Evolutionary conservation across 2,329 filamentous ascomycete species (phyloP).

Genomic region (Malbranchea zuffiana): DNA sequence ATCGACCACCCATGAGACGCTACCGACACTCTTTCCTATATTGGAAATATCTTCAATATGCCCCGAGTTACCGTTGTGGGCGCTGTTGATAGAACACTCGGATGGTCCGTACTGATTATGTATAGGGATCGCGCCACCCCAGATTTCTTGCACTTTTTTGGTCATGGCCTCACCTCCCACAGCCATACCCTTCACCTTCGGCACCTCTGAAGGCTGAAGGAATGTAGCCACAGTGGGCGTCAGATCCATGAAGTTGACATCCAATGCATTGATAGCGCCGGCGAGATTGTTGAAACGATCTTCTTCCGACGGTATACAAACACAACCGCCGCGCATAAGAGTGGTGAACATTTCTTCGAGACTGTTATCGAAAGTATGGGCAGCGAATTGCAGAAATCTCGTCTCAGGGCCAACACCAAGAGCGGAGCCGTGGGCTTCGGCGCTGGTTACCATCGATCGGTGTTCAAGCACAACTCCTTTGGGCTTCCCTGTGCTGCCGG

Average conservation of each 20-base stretch:
- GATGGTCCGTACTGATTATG: conserved; percentile 17
- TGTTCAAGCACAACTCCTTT: conserved; percentile 78
- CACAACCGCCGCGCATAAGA: conserved; percentile 29
- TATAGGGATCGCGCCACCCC: conserved; percentile 12
- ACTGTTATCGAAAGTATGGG: conserved; percentile 37
- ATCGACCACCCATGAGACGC: conserved; percentile 31
- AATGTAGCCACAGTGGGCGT: conserved; percentile 45
- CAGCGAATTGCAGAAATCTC: conserved; percentile 32
- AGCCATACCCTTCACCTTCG: conserved; percentile 26
- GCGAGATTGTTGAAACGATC: conserved; percentile 37
- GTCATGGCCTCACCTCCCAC: conserved; percentile 29
- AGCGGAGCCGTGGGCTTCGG: conserved; percentile 34
- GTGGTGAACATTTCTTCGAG: conserved; percentile 28
- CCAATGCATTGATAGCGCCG: conserved; percentile 37
- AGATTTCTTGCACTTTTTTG: conserved; percentile 17
- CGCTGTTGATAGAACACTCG: conserved; percentile 15
- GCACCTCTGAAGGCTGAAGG: conserved; percentile 29
- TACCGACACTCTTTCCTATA: conserved; percentile 14
- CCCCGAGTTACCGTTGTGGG: conserved; percentile 12
- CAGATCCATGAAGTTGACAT: conserved; percentile 43
- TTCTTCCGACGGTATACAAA: conserved; percentile 35
- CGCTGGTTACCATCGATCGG: conserved; percentile 23
- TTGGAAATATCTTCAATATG: conserved; percentile 11
- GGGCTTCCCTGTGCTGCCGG: conserved; percentile 72
- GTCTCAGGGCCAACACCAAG: conserved; percentile 28